phyloP scores from a whole-genome alignment of 2,329 filamentous ascomycete genomes.

The Rachicladosporium sp. region DNA sequence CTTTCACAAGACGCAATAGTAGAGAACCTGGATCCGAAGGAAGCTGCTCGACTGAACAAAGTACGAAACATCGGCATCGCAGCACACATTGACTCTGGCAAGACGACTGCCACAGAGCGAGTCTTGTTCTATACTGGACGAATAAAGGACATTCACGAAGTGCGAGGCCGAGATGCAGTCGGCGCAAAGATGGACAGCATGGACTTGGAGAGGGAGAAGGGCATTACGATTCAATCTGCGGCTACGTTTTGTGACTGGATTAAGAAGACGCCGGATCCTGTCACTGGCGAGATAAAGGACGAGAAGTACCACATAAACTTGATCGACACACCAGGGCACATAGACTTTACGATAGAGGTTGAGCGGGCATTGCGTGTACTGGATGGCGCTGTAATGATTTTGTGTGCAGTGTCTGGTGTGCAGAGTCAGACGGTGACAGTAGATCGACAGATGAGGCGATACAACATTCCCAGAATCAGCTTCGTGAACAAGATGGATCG shows the following conservation, averaged over 20 bases:
- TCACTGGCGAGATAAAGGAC: constrained; percentile 59
- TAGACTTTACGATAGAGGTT: constrained; percentile 98
- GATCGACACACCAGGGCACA: constrained; percentile 96
- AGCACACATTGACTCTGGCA: constrained; percentile 96
- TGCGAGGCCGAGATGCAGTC: constrained; percentile 84
- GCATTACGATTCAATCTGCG: constrained; percentile 96
- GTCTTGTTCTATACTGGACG: constrained; percentile 96
- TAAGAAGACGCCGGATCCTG: constrained; percentile 46
- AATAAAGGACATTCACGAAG: constrained; percentile 94
- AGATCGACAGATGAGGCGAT: constrained; percentile 95
- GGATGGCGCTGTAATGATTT: constrained; percentile 95
- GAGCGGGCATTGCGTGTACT: constrained; percentile 89
- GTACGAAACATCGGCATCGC: constrained; percentile 98
- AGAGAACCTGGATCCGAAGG: constrained; percentile 66
- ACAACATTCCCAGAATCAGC: constrained; percentile 88
- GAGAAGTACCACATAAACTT: constrained; percentile 95
- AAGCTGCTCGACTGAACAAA: constrained; percentile 63
- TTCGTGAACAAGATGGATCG: constrained; percentile 99
- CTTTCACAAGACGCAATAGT: constrained; percentile 56
- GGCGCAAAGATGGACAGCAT: constrained; percentile 99
- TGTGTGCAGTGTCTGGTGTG: constrained; percentile 93
- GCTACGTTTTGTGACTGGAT: constrained; percentile 97
- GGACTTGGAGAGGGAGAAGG: constrained; percentile 96
- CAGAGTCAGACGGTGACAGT: constrained; percentile 98
- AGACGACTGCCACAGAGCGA: constrained; percentile 91